Evolutionary conservation across 768 basidiomycete species (phyloP).

Genomic region (Hypholoma sublateritium): DNA sequence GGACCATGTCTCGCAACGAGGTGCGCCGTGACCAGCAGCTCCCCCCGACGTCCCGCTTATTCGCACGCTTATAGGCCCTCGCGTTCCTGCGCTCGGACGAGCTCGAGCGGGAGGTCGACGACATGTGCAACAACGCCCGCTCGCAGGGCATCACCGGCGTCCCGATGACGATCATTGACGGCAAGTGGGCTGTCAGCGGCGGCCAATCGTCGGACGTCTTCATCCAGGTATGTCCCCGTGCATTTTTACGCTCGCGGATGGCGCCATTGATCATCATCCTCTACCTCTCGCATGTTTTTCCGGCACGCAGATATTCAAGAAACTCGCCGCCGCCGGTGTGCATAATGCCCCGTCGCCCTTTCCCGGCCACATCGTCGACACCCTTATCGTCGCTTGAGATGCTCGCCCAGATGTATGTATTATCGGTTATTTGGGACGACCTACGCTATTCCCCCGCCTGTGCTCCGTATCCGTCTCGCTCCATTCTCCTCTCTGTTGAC

Average conservation of each 20-base stretch:
- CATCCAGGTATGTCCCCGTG: constrained; percentile 42
- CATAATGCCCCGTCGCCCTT: constrained; percentile 35
- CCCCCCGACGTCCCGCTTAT: background rate
- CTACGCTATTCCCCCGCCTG: background rate
- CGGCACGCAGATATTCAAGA: constrained; percentile 44
- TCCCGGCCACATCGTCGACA: constrained; percentile 31
- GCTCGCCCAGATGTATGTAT: constrained; percentile 5
- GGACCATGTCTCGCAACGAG: constrained; percentile 59
- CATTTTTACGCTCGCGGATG: background rate
- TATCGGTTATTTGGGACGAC: constrained; percentile 7
- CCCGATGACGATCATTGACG: constrained; percentile 77
- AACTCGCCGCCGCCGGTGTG: constrained; percentile 41
- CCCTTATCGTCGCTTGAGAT: constrained; percentile 25
- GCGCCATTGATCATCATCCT: background rate
- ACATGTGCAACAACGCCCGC: constrained; percentile 61
- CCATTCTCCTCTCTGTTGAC: background rate
- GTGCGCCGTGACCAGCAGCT: constrained; percentile 32
- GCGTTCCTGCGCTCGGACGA: constrained; percentile 68
- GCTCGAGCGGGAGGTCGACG: constrained; percentile 60
- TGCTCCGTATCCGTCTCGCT: background rate
- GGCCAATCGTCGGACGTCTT: constrained; percentile 73
- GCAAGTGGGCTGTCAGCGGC: constrained; percentile 75
- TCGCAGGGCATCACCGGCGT: constrained; percentile 74
- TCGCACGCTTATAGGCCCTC: constrained; percentile 44
- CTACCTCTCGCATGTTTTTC: too few species aligned